Percentiles rank a stretch among this genome's conserved stretches.
These are phyloP conservation scores for Westerdykella sp. DNA, from an alignment of 2,329 filamentous ascomycete genomes.

Conservation along the genomic window DNA sequence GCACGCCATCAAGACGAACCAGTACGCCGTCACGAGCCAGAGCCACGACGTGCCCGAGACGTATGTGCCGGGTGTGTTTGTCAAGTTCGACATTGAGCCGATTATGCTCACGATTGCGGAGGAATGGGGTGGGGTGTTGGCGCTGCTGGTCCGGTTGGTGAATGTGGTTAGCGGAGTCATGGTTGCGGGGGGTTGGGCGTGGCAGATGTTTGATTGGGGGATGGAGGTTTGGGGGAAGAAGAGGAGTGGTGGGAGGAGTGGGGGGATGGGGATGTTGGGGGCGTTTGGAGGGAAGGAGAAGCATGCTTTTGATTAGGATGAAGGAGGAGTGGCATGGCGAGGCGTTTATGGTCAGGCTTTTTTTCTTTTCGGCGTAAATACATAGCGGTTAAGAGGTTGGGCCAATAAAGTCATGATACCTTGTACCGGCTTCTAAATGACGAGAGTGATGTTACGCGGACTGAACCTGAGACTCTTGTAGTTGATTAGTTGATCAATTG, in stretches of 20 bases:
- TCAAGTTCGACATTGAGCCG: constrained; percentile 99
- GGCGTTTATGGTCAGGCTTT: neutral
- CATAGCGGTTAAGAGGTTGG: neutral
- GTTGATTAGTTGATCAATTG: too few species aligned
- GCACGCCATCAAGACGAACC: constrained; percentile 80
- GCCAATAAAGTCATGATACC: too few species aligned
- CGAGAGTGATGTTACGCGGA: too few species aligned
- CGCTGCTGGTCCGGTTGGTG: constrained; percentile 72
- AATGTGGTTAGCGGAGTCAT: constrained; percentile 88
- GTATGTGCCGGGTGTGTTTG: constrained; percentile 80
- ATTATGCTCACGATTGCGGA: constrained; percentile 83
- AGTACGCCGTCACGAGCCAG: constrained; percentile 95
- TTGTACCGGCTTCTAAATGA: too few species aligned
- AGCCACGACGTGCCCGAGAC: constrained; percentile 62
- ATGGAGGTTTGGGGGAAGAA: constrained; percentile 44
- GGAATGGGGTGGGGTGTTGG: constrained; percentile 66
- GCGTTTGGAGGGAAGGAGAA: constrained; percentile 10
- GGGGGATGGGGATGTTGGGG: constrained; percentile 45
- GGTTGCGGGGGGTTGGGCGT: constrained; percentile 90
- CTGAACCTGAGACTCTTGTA: too few species aligned
- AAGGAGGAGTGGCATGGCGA: neutral
- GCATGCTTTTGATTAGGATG: neutral
- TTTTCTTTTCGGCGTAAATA: neutral
- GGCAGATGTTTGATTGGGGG: constrained; percentile 74
- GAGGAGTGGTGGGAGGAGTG: constrained; percentile 35